These are phyloP conservation scores for Xylariaceae sp. DNA, from an alignment of 2,329 filamentous ascomycete species.

Conservation along the genomic window DNA sequence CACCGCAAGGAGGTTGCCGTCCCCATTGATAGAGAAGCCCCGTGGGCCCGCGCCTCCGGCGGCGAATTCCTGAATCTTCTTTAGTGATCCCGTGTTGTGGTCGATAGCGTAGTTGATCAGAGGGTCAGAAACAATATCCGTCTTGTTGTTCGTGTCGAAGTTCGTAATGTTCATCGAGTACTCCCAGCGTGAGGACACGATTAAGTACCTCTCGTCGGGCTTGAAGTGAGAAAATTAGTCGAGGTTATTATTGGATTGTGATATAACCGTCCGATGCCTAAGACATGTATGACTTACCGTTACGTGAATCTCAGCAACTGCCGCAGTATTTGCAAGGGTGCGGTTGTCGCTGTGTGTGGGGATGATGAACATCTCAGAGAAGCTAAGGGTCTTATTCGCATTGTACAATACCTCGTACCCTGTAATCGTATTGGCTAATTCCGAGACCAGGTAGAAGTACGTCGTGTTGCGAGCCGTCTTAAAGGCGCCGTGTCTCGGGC, in stretches of 20 bases:
- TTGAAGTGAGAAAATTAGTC: constrained; percentile 35
- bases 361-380: constrained; percentile 54
- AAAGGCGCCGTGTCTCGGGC: constrained; percentile 71
- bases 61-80: constrained; percentile 62
- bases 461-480: constrained; percentile 50
- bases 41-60: constrained; percentile 70
- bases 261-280: too few relatives aligned
- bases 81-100: constrained; percentile 58
- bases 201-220: constrained; percentile 66
- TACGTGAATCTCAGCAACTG: constrained; percentile 62
- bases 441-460: constrained; percentile 66
- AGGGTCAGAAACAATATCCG: constrained; percentile 63
- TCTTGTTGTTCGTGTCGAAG: constrained; percentile 51
- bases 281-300: constrained; percentile 55
- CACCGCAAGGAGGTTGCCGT: constrained; percentile 68
- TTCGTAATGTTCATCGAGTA: constrained; percentile 56
- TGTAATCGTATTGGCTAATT: constrained; percentile 63
- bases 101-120: constrained; percentile 67
- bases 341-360: constrained; percentile 54
- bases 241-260: too few relatives aligned
- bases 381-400: constrained; percentile 47
- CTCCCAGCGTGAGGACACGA: constrained; percentile 72
- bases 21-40: constrained; percentile 57
- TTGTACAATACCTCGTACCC: constrained; percentile 63
- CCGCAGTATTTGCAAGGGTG: constrained; percentile 48